Evolutionary conservation across 805 yeast species (phyloP).

Genomic region (Scheffersomyces ergatensis): DNA sequence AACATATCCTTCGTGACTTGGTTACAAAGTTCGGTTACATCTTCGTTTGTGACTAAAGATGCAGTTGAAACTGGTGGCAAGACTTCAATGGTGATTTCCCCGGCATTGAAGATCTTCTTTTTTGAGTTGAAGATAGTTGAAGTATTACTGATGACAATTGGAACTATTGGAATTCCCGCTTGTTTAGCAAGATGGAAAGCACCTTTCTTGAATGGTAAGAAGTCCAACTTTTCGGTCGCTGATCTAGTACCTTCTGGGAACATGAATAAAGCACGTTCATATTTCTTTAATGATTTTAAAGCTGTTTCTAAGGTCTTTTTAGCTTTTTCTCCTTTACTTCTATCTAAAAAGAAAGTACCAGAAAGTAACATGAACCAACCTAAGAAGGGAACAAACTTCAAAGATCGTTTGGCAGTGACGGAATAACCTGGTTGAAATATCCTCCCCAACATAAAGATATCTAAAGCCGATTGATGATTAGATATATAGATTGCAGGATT

Average conservation of each 20-base stretch:
- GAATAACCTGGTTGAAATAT: conserved; percentile 85
- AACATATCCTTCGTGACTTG: conserved; percentile 61
- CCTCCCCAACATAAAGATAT: conserved; percentile 76
- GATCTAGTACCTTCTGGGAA: conserved; percentile 99
- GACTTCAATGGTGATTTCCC: conserved; percentile 75
- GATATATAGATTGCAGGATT: conserved; percentile 79
- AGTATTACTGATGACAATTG: conserved; percentile 84
- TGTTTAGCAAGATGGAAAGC: conserved; percentile 97
- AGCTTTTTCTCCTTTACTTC: conserved; percentile 74
- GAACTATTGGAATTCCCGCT: conserved; percentile 85
- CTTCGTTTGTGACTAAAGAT: conserved; percentile 61
- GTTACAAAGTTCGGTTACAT: conserved; percentile 60
- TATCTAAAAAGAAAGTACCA: conserved; percentile 88
- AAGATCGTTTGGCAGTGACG: conserved; percentile 86
- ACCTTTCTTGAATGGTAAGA: conserved; percentile 93
- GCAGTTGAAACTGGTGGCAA: conserved; percentile 77
- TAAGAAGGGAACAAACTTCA: conserved; percentile 81
- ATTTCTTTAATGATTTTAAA: conserved; percentile 53
- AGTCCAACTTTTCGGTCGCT: conserved; percentile 58
- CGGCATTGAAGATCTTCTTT: conserved; percentile 65
- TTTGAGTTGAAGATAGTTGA: conserved; percentile 65
- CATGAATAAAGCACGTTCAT: conserved; percentile 76
- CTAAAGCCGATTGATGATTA: conserved; percentile 90
- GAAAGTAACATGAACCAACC: conserved; percentile 97
- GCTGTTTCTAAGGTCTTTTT: conserved; percentile 73